phyloP scores from a whole-genome alignment of 139 green algal species.

The Desmodesmus armatus region DNA sequence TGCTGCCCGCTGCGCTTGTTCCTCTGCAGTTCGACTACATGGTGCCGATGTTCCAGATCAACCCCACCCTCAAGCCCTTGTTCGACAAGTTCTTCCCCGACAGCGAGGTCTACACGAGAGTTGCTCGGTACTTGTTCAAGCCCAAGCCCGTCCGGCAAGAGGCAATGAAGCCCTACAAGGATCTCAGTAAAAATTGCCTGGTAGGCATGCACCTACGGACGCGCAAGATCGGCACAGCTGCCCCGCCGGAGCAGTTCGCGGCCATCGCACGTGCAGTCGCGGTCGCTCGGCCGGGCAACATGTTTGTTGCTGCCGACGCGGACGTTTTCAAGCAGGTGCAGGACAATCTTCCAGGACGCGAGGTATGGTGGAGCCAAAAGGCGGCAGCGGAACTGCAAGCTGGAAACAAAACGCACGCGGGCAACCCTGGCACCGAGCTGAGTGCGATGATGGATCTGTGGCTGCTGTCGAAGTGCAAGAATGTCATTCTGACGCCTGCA shows the following conservation, averaged over 20 bases:
- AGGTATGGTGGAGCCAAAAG: constrained; percentile 4
- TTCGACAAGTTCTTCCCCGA: constrained; percentile 5
- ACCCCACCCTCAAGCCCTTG: not conserved
- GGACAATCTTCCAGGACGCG: not conserved
- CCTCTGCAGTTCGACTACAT: too few relatives aligned
- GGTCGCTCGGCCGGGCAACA: not conserved
- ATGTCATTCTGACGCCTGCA: not conserved
- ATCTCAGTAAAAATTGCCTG: not conserved
- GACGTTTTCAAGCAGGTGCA: not conserved
- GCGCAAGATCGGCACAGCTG: not conserved
- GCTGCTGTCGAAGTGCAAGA: not conserved
- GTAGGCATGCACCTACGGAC: constrained; percentile 11
- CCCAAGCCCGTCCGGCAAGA: not conserved
- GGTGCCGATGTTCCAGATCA: constrained; percentile 11
- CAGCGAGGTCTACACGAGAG: not conserved
- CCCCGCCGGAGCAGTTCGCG: not conserved
- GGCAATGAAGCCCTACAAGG: not conserved
- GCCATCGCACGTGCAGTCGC: not conserved
- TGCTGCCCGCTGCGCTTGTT: too few relatives aligned
- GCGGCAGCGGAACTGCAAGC: not conserved
- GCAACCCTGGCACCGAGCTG: constrained; percentile 26
- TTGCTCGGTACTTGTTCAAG: not conserved
- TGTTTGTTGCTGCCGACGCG: constrained; percentile 20
- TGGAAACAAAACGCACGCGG: not conserved
- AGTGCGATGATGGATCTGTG: constrained; percentile 6